A percentile compares a stretch with the other conserved stretches of the same genome.
Evolutionary conservation across 2,329 filamentous ascomycete species (phyloP).

Genomic region (Calonectria hongkongensis): DNA sequence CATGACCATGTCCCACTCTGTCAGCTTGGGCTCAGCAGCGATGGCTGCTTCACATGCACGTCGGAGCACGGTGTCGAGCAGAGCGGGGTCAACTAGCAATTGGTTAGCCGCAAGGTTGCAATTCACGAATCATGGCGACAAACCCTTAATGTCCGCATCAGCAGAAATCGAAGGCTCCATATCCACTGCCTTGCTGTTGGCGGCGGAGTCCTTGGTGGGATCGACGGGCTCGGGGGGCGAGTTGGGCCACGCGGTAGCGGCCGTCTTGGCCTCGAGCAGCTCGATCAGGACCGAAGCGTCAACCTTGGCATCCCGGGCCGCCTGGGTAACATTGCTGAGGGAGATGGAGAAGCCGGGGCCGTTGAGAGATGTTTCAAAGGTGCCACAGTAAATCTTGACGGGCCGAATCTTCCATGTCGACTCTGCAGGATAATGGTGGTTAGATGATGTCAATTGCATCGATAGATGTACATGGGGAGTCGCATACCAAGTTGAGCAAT

Average conservation of each 20-base stretch:
- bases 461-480: not conserved
- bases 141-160: conserved; percentile 30
- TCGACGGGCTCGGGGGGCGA: conserved; percentile 8
- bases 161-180: conserved; percentile 27
- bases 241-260: conserved; percentile 32
- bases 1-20: conserved; percentile 68
- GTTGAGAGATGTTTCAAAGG: conserved; percentile 37
- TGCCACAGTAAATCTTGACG: conserved; percentile 36
- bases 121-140: not conserved
- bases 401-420: conserved; percentile 34
- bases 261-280: conserved; percentile 21
- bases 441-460: conserved; percentile 16
- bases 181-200: conserved; percentile 8
- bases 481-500: conserved; percentile 27
- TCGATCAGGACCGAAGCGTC: conserved; percentile 3
- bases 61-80: conserved; percentile 22
- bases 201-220: not conserved
- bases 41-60: conserved; percentile 30
- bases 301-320: conserved; percentile 27
- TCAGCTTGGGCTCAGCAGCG: conserved; percentile 33
- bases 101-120: conserved; percentile 14
- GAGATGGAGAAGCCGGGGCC: conserved; percentile 36
- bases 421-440: conserved; percentile 14
- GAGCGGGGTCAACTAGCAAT: conserved; percentile 16
- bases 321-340: conserved; percentile 30